phyloP scores from a whole-genome alignment of 1,139 yeast species.

The Yamadazyma epiphylla region DNA sequence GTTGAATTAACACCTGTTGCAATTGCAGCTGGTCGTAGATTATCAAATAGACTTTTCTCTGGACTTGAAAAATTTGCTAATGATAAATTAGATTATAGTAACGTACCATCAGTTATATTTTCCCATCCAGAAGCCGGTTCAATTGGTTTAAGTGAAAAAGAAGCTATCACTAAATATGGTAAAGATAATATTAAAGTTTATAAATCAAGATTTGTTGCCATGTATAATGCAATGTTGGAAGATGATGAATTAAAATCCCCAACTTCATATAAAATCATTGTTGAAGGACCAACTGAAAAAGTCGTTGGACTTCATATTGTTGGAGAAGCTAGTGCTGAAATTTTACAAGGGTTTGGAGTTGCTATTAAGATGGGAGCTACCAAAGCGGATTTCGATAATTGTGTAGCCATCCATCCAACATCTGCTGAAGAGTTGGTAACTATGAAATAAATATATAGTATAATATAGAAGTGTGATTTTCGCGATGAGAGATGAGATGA shows the following conservation, averaged over 20 bases:
- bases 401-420: constrained; percentile 98
- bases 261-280: constrained; percentile 78
- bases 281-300: constrained; percentile 79
- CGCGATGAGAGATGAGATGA: not conserved
- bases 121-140: constrained; percentile 98
- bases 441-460: constrained; percentile 41
- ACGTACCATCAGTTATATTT: constrained; percentile 89
- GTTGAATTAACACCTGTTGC: constrained; percentile 97
- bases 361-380: constrained; percentile 98
- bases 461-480: not conserved
- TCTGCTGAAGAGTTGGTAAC: constrained; percentile 97
- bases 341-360: constrained; percentile 96
- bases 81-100: constrained; percentile 74
- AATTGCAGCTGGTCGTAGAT: constrained; percentile 94
- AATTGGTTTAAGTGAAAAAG: constrained; percentile 77
- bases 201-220: constrained; percentile 77
- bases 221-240: constrained; percentile 86
- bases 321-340: constrained; percentile 88
- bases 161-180: constrained; percentile 78
- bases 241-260: constrained; percentile 72
- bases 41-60: constrained; percentile 80
- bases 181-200: constrained; percentile 76
- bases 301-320: constrained; percentile 93
- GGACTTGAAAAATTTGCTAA: constrained; percentile 68
- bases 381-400: constrained; percentile 86